Evolutionary conservation across 345 rosid species (phyloP).

Genomic region (Erodium maritimum): DNA sequence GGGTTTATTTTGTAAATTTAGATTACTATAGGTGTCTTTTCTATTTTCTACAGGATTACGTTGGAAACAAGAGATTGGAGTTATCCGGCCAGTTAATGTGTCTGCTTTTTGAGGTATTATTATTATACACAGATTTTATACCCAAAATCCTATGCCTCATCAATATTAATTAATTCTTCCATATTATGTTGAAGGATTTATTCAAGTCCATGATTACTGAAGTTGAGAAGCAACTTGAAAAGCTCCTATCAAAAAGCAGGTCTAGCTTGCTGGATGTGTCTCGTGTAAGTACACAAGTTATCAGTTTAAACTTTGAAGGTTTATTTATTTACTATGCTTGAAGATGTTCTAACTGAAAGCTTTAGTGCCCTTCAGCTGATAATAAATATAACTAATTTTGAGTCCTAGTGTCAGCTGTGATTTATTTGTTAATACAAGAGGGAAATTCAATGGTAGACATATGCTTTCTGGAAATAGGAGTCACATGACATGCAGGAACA

Average conservation of each 20-base stretch:
- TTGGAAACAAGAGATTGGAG: constrained; percentile 92
- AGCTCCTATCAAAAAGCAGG: constrained; percentile 21
- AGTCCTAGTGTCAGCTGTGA: no score
- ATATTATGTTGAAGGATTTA: constrained; percentile 45
- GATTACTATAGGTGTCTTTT: background rate
- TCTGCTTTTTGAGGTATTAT: constrained; percentile 83
- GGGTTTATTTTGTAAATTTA: background rate
- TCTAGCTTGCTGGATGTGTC: constrained; percentile 55
- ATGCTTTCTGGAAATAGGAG: background rate
- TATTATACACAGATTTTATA: background rate
- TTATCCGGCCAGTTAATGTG: constrained; percentile 85
- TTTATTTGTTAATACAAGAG: no score
- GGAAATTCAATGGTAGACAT: background rate
- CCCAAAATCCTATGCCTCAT: background rate
- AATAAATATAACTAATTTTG: no score
- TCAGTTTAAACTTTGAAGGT: background rate
- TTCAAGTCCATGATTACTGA: constrained; percentile 69
- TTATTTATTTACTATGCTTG: background rate
- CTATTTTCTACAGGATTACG: constrained; percentile 58
- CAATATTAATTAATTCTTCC: background rate
- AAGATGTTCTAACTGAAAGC: no score
- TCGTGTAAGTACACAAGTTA: constrained; percentile 30
- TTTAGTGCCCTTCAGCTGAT: no score
- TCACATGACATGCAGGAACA: background rate
- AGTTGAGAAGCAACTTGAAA: constrained; percentile 37